These are phyloP conservation scores for Arxiozyma slooffiae DNA, from an alignment of 1,139 yeast genomes.

Conservation along the genomic window DNA sequence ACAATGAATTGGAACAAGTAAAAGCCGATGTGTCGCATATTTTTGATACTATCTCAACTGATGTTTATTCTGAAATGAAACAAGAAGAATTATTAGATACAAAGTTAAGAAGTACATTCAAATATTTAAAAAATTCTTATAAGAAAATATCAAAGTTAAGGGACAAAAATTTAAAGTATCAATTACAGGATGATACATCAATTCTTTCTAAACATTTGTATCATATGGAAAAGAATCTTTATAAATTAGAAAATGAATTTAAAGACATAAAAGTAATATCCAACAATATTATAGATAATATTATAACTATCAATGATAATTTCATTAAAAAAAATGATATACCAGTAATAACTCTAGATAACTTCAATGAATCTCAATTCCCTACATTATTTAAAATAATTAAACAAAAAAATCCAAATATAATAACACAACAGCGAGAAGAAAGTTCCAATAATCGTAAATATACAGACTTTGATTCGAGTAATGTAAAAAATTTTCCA, in stretches of 20 bases:
- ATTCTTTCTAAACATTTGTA: slow-evolving; percentile 8
- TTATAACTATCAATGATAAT: not conserved
- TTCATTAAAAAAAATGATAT: slow-evolving; percentile 1
- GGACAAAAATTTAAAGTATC: slow-evolving; percentile 5
- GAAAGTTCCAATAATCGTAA: too few species aligned
- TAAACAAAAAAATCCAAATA: not conserved
- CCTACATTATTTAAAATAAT: slow-evolving; percentile 18
- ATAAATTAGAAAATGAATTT: slow-evolving; percentile 1
- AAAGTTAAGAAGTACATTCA: slow-evolving; percentile 18
- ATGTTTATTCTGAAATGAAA: slow-evolving; percentile 17
- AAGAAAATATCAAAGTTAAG: slow-evolving; percentile 13
- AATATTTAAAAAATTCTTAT: slow-evolving; percentile 18
- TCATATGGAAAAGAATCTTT: not conserved
- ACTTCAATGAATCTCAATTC: slow-evolving; percentile 20
- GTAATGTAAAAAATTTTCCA: too few species aligned
- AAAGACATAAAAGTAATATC: slow-evolving; percentile 1
- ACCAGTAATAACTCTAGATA: slow-evolving; percentile 11
- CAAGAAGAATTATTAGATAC: slow-evolving; percentile 21
- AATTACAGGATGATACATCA: not conserved
- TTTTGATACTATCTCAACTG: slow-evolving; percentile 16
- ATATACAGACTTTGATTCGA: not conserved
- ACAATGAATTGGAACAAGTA: slow-evolving; percentile 19
- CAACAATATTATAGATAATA: not conserved
- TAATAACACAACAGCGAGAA: not conserved
- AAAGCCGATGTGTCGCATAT: slow-evolving; percentile 16